phyloP scores from a whole-genome alignment of 495 filamentous ascomycete species.

The Aspergillus baeticus region DNA sequence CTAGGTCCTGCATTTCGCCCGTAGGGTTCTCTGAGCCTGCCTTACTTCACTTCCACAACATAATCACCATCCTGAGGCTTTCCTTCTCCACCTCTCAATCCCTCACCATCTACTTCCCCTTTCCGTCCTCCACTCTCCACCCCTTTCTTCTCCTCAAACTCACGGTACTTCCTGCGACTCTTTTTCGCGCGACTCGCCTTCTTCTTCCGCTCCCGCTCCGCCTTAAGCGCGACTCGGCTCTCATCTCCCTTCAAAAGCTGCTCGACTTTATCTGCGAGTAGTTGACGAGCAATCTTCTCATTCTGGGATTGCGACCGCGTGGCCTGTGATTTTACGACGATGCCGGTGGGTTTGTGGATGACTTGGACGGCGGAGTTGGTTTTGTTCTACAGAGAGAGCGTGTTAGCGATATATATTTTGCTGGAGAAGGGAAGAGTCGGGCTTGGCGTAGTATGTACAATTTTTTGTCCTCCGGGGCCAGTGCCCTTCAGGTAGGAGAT shows the following conservation, averaged over 20 bases:
- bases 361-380: constrained; percentile 93
- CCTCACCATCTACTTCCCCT: constrained; percentile 30
- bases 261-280: constrained; percentile 79
- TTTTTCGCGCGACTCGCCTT: constrained; percentile 69
- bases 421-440: background rate
- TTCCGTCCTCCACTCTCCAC: constrained; percentile 45
- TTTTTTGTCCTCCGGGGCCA: constrained; percentile 95
- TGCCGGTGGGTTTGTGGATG: constrained; percentile 81
- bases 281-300: constrained; percentile 75
- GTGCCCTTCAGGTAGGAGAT: constrained; percentile 87
- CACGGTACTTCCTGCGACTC: constrained; percentile 62
- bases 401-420: background rate
- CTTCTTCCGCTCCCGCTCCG: constrained; percentile 53
- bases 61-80: background rate
- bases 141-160: constrained; percentile 46
- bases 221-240: constrained; percentile 57
- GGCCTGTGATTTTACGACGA: constrained; percentile 89
- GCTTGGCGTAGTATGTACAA: too few species aligned
- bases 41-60: background rate
- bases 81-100: constrained; percentile 18
- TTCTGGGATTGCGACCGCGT: constrained; percentile 88
- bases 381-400: constrained; percentile 72
- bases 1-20: background rate
- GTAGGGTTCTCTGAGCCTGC: background rate
- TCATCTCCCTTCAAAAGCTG: constrained; percentile 57